These are phyloP conservation scores for Penicillium daleae DNA, from an alignment of 495 filamentous ascomycete genomes.

Conservation along the genomic window DNA sequence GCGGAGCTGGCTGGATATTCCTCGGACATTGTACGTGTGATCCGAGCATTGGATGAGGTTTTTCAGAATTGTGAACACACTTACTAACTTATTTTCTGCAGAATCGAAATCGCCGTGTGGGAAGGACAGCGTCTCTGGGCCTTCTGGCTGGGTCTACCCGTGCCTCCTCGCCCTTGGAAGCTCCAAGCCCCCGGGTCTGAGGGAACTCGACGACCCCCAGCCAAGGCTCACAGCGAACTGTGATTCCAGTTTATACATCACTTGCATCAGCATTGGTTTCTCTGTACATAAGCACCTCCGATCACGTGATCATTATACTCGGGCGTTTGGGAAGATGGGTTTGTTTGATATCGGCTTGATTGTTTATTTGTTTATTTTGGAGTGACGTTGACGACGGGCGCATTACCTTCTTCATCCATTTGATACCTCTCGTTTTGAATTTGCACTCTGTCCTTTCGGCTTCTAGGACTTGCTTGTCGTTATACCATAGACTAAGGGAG, in stretches of 20 bases:
- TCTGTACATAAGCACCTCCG: constrained; percentile 15
- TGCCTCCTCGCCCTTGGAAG: constrained; percentile 69
- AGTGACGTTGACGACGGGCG: constrained; percentile 9
- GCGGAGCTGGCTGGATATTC: constrained; percentile 68
- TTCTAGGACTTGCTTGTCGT: not conserved
- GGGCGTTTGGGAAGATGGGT: constrained; percentile 11
- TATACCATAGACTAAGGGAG: too few species aligned
- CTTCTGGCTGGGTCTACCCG: constrained; percentile 78
- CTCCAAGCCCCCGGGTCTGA: constrained; percentile 49
- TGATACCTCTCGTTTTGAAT: not conserved
- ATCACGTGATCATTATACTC: constrained; percentile 7
- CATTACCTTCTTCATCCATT: not conserved
- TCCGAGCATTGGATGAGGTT: not conserved
- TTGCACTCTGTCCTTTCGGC: not conserved
- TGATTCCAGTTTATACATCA: constrained; percentile 29
- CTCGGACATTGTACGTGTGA: constrained; percentile 68
- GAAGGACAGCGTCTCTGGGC: constrained; percentile 71
- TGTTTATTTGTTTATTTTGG: constrained; percentile 3
- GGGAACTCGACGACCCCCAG: not conserved
- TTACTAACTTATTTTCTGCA: constrained; percentile 31
- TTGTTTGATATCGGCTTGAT: constrained; percentile 2
- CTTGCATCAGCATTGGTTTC: constrained; percentile 14
- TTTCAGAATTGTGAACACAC: constrained; percentile 1
- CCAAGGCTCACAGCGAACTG: constrained; percentile 47
- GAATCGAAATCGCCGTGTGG: constrained; percentile 60